Conservation (phyloP, 345 rosid species). For the Lumnitzera littorea region DNA sequence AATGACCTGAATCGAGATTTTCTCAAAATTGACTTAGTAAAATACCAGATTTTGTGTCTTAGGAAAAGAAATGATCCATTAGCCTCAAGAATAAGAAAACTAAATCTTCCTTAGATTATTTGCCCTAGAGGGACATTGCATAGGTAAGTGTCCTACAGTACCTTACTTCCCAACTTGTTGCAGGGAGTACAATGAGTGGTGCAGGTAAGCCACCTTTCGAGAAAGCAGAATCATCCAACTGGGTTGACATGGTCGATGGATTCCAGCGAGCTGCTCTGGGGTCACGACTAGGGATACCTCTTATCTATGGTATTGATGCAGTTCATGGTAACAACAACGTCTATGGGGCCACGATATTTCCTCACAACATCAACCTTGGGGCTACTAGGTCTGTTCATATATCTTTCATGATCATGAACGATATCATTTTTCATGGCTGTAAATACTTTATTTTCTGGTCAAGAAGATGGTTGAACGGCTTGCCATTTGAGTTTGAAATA, state of each 20-base stretch:
- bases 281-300: constrained; percentile 76
- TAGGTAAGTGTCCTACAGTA: too few species aligned
- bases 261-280: constrained; percentile 59
- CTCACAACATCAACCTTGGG: constrained; percentile 87
- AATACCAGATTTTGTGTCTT: too few species aligned
- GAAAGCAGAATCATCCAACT: constrained; percentile 50
- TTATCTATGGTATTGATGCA: constrained; percentile 82
- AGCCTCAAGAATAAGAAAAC: too few species aligned
- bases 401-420: constrained; percentile 21
- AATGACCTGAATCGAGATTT: too few species aligned
- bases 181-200: constrained; percentile 71
- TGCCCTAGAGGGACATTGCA: constrained; percentile 4
- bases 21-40: too few species aligned
- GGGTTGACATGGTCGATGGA: constrained; percentile 85
- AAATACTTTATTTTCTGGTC: not conserved
- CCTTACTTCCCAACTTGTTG: not conserved
- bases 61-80: too few species aligned
- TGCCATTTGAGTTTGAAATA: too few species aligned
- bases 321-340: constrained; percentile 82
- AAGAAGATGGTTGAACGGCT: too few species aligned
- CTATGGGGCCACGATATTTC: constrained; percentile 81
- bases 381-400: constrained; percentile 54
- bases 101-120: too few species aligned
- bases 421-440: too few species aligned
- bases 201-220: constrained; percentile 69